Base-by-base conservation (phyloP, 208 protist species). In the Leishmania martiniquensis region DNA sequence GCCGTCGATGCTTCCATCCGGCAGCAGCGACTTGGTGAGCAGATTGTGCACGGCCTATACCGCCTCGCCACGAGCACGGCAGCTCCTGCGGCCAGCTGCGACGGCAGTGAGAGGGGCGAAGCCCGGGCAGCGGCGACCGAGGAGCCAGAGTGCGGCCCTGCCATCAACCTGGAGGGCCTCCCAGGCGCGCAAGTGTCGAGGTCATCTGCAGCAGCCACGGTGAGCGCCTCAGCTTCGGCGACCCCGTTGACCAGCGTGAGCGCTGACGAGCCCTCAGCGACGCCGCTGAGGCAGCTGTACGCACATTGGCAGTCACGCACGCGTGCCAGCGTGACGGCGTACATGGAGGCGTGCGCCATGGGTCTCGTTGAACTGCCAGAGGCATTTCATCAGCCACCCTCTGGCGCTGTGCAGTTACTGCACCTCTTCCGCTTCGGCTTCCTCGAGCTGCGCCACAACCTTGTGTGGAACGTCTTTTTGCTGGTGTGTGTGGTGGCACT, bases 401-500 rank as follows among this genome's bases (percentile, higher is more conserved):
- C 72, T 3, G 44, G 79, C 20, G 29, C 84, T 52, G 76, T 82
- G 60, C 87, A 87, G 70, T 80, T 92, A 25, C 76, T 86, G 49
- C 85, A 85, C 49, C 84, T 93, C 45, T 86, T 88, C 71, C 81
- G 83, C 73, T 93, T 91, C 72, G 75, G 72, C 42, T 69, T 90
- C 17, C 60, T 90, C 3, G 81, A 87, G 75, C 42, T 93, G 32
- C 80, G 87, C 15, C 75, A 90, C 83, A 88, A 89, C 77, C 20
- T 83, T 55, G 0, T 88, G 1, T 45, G 70, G 57, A 72, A 77
- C 15, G 15, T 55, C 29, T 34, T 63, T 29, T 42, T 81, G 54
- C 75, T 91, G 65, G 60, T 78, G 6, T 22, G 86, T 13, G 59
- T 83, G 29, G 45, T 88, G 32, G 52, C 77, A 6, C 68, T 87